Evolutionary conservation across 306 rosid species (phyloP), one percentile per base, ranked within the genome.

Genomic region (Casuarina cunninghamiana): DNA sequence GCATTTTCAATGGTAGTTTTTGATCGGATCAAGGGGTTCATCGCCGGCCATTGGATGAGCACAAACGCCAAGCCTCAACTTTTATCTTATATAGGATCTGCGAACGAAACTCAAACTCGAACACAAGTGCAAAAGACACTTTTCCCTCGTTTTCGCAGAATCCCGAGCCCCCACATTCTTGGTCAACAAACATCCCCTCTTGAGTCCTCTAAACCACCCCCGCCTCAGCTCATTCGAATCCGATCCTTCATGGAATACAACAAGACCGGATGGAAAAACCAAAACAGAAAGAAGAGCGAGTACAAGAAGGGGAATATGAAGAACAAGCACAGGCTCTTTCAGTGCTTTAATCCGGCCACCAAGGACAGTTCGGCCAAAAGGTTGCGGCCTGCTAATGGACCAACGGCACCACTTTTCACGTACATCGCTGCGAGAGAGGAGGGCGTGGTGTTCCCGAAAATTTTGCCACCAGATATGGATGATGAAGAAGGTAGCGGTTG

Each of bases 281-380:
- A 67, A 41, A 3, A 10, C 53, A 41, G 35, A 54, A 2, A 13
- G 45, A 37, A 37, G 50, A 44, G 51, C 73, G 37, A 9, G 38
- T 46, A 53, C 10, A 11, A 50, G 50, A 82, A 60, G 26, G 49
- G 44, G 21, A 68, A 38, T 6, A 15, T 5, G 3, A 71, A 41
- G n/a, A 42, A 43, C 5, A 50, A 46, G 26, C 77, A 60, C 9
- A 48, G 54, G 67, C 68, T 67, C 51, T 68, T 80, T 41, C 15
- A 16, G 26, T 80, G 87, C 43, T 79, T 84, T 53, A 58, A 53
- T 50, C 71, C 79, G 32, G 58, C 3, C 45, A 50, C 73, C 35
- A 46, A 10, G 37, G 73, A 42, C 37, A 15, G 9, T 41, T 39
- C 35, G 19, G 62, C 21, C 6, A 43, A 50, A 66, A 12, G 45